Evolutionary conservation across 2,329 filamentous ascomycete genomes (phyloP), one percentile per base, ranked within the genome.

Genomic region (Byssothecium circinans): DNA sequence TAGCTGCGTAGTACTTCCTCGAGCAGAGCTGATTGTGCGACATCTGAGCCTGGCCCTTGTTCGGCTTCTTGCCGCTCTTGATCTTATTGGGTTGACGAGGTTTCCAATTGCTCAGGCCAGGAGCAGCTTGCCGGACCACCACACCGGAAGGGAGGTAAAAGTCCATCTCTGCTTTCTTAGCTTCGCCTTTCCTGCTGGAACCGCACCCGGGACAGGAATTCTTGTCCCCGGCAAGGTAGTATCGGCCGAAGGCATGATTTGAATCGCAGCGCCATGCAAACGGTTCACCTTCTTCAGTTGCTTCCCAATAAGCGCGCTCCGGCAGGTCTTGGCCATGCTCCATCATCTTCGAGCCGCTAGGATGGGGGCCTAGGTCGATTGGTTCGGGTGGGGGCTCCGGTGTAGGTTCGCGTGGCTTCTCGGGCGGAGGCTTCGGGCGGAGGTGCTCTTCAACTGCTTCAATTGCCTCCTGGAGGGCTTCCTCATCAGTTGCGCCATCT

Each of bases 211-310:
- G 57, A 38, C 64, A 66, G 1, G 48, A 44, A 6, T 49, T 51
- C 37, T 50, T 61, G 30, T 66, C 54, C 10, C 62, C 56, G 6
- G 62, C 58, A 15, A 63, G 52, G 34, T 67, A 67, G 43, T 67
- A 67, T 1, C 64, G 57, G 7, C 64, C 62, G 8, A 66, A 53
- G 5, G 57, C 61, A 17, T 67, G 64, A 18, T 52, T 58, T 12
- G 57, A 39, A 27, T 67, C 62, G 43, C 64, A 67, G 17, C 61
- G 56, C 61, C 61, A 67, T 3, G 62, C 60, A 27, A 37, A 33
- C 4, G 58, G 42, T 2, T 62, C 61, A 4, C 52, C 17, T 2
- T 15, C 10, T 1, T 49, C 20, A 27, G 27, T 34, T 33, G 50
- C 46, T 3, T 53, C 19, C 40, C 56, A 65, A 40, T 55, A 61